A percentile compares a stretch with the other conserved stretches of the same genome.
phyloP scores from a whole-genome alignment of 345 rosid genomes.

The Boechera divaricarpa region DNA sequence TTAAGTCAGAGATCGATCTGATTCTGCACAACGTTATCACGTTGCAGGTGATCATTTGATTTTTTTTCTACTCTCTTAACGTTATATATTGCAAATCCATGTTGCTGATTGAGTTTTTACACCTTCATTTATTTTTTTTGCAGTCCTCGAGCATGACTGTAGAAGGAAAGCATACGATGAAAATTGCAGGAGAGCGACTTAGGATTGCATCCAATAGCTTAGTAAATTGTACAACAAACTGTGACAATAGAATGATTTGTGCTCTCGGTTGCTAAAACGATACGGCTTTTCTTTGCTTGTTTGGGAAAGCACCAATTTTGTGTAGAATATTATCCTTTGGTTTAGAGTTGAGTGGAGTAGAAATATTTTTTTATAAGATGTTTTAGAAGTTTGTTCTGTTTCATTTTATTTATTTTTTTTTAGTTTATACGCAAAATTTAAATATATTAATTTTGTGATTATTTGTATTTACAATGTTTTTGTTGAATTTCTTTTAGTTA shows the following conservation, averaged over 20 bases:
- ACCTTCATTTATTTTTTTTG: not conserved
- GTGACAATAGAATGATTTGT: slow-evolving; percentile 7
- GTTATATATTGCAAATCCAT: too few species aligned
- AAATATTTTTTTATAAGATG: too few species aligned
- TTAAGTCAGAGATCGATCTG: slow-evolving; percentile 54
- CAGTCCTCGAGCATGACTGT: slow-evolving; percentile 61
- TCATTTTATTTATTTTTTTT: too few species aligned
- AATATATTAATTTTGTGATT: too few species aligned
- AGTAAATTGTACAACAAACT: not conserved
- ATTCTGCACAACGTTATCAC: slow-evolving; percentile 51
- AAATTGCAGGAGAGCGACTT: slow-evolving; percentile 52
- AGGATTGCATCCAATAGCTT: slow-evolving; percentile 44
- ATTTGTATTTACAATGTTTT: too few species aligned
- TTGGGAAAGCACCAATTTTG: slow-evolving; percentile 6
- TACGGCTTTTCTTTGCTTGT: slow-evolving; percentile 13
- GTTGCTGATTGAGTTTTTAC: too few species aligned
- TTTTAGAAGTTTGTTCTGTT: too few species aligned
- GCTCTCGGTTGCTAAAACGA: not conserved
- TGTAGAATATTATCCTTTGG: not conserved
- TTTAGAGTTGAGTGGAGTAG: not conserved
- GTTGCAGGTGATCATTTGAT: slow-evolving; percentile 56
- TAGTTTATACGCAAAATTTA: too few species aligned
- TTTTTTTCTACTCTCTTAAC: slow-evolving; percentile 14
- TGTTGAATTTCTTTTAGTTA: too few species aligned
- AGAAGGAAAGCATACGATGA: slow-evolving; percentile 63